Evolutionary conservation across 2,329 filamentous ascomycete species (phyloP).

Genomic region (Dryadomyces quercivorus): DNA sequence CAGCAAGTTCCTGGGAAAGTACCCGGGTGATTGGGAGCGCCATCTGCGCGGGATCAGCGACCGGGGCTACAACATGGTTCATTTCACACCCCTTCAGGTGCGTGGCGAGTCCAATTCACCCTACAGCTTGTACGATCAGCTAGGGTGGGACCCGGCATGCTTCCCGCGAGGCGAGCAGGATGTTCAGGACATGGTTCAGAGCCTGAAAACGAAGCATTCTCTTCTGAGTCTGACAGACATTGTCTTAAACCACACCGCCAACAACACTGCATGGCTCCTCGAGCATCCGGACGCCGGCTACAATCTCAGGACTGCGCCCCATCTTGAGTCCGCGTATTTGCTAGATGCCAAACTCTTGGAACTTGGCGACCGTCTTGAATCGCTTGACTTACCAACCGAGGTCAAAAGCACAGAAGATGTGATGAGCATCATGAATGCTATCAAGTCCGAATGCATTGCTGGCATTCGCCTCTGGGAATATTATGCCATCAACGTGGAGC

Average conservation of each 20-base stretch:
- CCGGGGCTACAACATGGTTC: constrained; percentile 96
- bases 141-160: constrained; percentile 66
- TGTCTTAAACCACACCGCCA: constrained; percentile 93
- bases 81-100: constrained; percentile 88
- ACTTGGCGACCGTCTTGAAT: constrained; percentile 60
- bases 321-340: constrained; percentile 52
- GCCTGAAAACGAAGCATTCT: constrained; percentile 74
- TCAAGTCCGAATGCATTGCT: constrained; percentile 70
- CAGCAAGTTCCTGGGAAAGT: constrained; percentile 96
- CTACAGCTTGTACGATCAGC: constrained; percentile 91
- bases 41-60: constrained; percentile 80
- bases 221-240: constrained; percentile 88
- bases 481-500: constrained; percentile 72
- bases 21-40: constrained; percentile 78
- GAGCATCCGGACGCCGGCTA: constrained; percentile 94
- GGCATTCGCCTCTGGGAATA: constrained; percentile 83
- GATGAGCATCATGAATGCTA: constrained; percentile 66
- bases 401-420: constrained; percentile 63
- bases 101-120: constrained; percentile 88
- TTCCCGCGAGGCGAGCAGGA: constrained; percentile 83
- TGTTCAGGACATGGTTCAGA: constrained; percentile 61
- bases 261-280: constrained; percentile 89
- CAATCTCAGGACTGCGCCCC: constrained; percentile 81
- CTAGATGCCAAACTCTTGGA: constrained; percentile 55
- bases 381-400: constrained; percentile 63